phyloP scores from a whole-genome alignment of 768 basidiomycete species.

The Porphyrellus cyaneotinctus region DNA sequence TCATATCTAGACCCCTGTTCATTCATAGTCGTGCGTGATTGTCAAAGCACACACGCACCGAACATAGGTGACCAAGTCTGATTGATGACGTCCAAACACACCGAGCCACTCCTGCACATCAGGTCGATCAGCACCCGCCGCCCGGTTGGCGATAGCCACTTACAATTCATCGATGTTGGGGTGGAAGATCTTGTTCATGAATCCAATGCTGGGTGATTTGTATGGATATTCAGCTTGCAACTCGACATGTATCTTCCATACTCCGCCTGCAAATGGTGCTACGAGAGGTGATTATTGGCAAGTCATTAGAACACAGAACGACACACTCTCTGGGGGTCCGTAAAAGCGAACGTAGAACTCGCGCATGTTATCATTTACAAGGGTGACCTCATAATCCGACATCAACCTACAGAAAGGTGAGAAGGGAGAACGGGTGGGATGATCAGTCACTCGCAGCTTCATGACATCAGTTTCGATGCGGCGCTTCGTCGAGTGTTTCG shows the following conservation, averaged over 20 bases:
- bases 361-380: constrained; percentile 98
- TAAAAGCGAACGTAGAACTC: constrained; percentile 98
- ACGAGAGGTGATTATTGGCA: constrained; percentile 7
- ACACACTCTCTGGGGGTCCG: constrained; percentile 90
- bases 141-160: constrained; percentile 32
- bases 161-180: constrained; percentile 99
- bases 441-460: constrained; percentile 71
- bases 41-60: constrained; percentile 49
- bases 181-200: constrained; percentile 99
- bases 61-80: constrained; percentile 99
- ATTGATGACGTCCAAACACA: constrained; percentile 98
- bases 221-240: constrained; percentile 97
- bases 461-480: constrained; percentile 99
- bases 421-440: background rate
- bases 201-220: constrained; percentile 98
- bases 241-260: constrained; percentile 99
- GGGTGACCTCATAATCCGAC: constrained; percentile 97
- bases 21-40: background rate
- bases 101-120: constrained; percentile 80
- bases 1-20: constrained; percentile 68
- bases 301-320: background rate
- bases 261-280: constrained; percentile 97
- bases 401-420: constrained; percentile 64
- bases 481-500: constrained; percentile 75
- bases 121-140: constrained; percentile 7